phyloP scores from a whole-genome alignment of 345 rosid species.

The Syzygium jambos region DNA sequence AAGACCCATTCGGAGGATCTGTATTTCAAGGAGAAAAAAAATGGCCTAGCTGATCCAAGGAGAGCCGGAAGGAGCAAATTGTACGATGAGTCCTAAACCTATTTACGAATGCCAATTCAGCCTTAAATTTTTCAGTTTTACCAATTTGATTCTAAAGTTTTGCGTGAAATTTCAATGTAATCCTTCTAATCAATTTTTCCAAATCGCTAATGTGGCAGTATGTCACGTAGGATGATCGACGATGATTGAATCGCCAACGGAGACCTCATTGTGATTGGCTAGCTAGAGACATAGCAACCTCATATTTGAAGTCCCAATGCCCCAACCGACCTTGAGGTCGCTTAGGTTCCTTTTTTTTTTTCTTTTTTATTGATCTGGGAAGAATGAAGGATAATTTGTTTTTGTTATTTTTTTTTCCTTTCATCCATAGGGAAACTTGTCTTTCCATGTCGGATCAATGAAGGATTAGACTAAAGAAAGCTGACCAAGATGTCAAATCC shows the following conservation, averaged over 20 bases:
- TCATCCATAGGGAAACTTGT: not conserved
- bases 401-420: not conserved
- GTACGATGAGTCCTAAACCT: not conserved
- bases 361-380: too few species aligned
- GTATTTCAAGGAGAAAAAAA: not conserved
- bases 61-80: not conserved
- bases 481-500: not conserved
- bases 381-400: too few species aligned
- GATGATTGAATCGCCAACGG: not conserved
- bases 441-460: not conserved
- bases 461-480: not conserved
- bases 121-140: rapidly evolving
- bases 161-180: not conserved
- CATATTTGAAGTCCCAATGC: too few species aligned
- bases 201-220: not conserved
- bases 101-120: not conserved
- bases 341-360: too few species aligned
- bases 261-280: too few species aligned
- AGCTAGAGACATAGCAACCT: too few species aligned
- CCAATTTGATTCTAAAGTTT: rapidly evolving
- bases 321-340: too few species aligned
- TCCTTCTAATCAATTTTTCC: rapidly evolving
- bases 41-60: not conserved
- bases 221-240: rapidly evolving
- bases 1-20: not conserved